Base-by-base conservation (phyloP, 148 eudicot species). In the Suaeda aralocaspica region DNA sequence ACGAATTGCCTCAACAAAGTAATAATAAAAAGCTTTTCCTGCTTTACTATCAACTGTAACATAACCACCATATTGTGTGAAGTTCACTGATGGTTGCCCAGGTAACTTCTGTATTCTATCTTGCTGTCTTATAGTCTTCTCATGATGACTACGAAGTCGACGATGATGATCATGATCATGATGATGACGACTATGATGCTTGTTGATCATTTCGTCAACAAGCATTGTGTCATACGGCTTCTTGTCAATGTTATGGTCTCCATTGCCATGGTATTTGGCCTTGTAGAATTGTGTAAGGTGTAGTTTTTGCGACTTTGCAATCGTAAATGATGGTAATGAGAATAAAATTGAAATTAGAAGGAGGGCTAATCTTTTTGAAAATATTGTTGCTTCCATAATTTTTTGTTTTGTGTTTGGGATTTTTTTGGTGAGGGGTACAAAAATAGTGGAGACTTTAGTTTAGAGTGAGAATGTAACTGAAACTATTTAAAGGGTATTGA, bases 1-100 rank as follows among this genome's bases (percentile, higher is more conserved):
- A 73, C 6, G 31, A 16, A 60, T 70, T 64, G 89, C 85, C 70
- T 83, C 89, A 0, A 65, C 89, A 44, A 88, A 88, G 66, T 88
- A 88, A 44, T 88, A 88, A 64, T 83, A 85, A 51, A 85, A 80
- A 19, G 87, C 89, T 0, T 80, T 69, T 28, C 86, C 88, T 15
- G 77, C 77, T 6, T 72, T 61, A 1, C 33, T 64, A 71, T 85
- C 75, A 7, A 88, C 81, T 0, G 89, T 86, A 1, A 88, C 84
- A 75, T 88, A 88, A 6, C 92, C 92, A 63, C 92, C 92, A 57
- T 84, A 88, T 50, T 88, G 92, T 10, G 63, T 22, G 59, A 88
- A 86, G 33, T 72, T 70, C 25, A 79, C 86, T 5, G 28, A 19
- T 10, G 89, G 92, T 25, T 88, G 92, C 1, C 92, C 92, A 0